Conservation (phyloP, 2,329 filamentous ascomycete genomes). For the Chrysoporthe austroafricana region DNA sequence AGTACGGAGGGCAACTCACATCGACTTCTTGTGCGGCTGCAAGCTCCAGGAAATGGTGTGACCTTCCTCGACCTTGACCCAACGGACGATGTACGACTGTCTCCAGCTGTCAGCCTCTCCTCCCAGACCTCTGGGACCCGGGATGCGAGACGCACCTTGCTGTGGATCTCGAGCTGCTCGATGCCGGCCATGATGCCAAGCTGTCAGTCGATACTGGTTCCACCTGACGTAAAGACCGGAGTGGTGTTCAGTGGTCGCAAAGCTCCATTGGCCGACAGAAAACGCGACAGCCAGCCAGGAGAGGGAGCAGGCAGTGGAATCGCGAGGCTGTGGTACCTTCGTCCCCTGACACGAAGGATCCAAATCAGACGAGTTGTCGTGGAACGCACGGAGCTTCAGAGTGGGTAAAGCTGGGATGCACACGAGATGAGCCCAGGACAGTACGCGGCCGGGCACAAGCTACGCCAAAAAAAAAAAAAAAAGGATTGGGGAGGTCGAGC, state of each 20-base stretch:
- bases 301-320: not conserved
- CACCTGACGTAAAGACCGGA: constrained; percentile 15
- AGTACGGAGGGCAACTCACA: constrained; percentile 53
- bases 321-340: constrained; percentile 7
- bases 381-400: not conserved
- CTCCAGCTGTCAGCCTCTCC: constrained; percentile 31
- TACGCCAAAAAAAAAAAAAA: not conserved
- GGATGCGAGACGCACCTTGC: constrained; percentile 70
- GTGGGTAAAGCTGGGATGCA: not conserved
- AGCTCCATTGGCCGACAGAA: constrained; percentile 21
- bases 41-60: constrained; percentile 98
- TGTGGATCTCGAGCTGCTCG: constrained; percentile 96
- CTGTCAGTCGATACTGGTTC: constrained; percentile 5
- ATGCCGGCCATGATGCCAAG: constrained; percentile 76
- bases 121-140: constrained; percentile 11
- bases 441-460: not conserved
- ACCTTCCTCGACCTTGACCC: constrained; percentile 88
- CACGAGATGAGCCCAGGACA: not conserved
- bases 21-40: constrained; percentile 96
- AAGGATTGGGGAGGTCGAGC: not conserved
- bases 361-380: constrained; percentile 1
- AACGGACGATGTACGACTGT: constrained; percentile 96
- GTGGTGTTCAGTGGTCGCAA: constrained; percentile 11
- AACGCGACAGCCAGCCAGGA: not conserved
- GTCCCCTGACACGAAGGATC: not conserved